Evolutionary conservation across 208 protist species (phyloP).

Genomic region (Crithidia acanthocephali): DNA sequence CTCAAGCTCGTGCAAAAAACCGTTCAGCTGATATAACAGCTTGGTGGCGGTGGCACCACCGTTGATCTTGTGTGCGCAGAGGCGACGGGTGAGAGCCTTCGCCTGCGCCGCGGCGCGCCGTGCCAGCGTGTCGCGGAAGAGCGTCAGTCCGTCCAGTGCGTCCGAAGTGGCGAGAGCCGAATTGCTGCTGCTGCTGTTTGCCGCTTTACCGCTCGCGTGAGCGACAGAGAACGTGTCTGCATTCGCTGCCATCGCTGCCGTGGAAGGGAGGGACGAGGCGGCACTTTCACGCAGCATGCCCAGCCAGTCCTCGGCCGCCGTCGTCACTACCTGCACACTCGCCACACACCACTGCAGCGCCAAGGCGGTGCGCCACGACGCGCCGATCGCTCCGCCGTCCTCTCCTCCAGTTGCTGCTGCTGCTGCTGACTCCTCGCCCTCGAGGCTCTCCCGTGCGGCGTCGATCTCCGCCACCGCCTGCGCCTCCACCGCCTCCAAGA

Average conservation of each 20-base stretch:
- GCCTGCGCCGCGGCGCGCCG: slow-evolving; percentile 25
- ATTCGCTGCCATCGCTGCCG: too few species aligned
- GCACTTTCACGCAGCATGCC: slow-evolving; percentile 35
- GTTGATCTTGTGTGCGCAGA: slow-evolving; percentile 14
- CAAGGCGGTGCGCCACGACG: slow-evolving; percentile 25
- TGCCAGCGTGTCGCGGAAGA: slow-evolving; percentile 25
- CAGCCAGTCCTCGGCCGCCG: slow-evolving; percentile 42
- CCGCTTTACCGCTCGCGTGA: too few species aligned
- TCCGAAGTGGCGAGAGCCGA: slow-evolving; percentile 6
- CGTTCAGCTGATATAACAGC: slow-evolving; percentile 19
- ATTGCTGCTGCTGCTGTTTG: background rate
- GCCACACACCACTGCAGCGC: slow-evolving; percentile 28
- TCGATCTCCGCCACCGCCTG: background rate
- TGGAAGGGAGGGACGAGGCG: background rate
- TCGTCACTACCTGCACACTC: slow-evolving; percentile 28
- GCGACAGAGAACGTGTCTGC: too few species aligned
- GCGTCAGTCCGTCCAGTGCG: slow-evolving; percentile 21
- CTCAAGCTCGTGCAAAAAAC: slow-evolving; percentile 12
- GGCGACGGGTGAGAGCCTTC: slow-evolving; percentile 6
- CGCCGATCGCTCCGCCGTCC: background rate
- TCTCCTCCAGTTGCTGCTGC: background rate
- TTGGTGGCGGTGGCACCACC: slow-evolving; percentile 5
- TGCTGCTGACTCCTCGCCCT: background rate
- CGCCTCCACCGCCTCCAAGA: slow-evolving; percentile 23
- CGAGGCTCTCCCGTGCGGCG: background rate